Base-by-base conservation (phyloP, 768 basidiomycete species). In the Russula compacta region DNA sequence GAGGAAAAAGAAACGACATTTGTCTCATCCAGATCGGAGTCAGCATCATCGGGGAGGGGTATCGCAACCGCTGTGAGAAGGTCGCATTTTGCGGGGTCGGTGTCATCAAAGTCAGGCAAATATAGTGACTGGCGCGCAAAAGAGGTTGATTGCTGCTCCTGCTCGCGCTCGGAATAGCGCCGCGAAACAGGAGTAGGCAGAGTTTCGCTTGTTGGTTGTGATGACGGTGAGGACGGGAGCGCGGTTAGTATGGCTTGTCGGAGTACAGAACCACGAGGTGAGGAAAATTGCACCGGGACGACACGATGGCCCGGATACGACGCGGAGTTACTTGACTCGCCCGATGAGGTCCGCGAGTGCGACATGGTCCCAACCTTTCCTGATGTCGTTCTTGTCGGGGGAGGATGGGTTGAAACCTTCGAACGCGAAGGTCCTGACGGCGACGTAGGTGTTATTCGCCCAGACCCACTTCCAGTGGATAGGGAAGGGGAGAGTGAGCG, bases 1-100 rank as follows among this genome's bases (percentile, higher is more conserved):
- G 83, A 75, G 1, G 89, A 87, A 67, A 92, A 89, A 5, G 88
- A 87, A 72, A 88, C 77, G 17, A 83, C 73, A 65, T 89, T 84
- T 29, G 84, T 80, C 19, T 74, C 73, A 24, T 79, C 76, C 68
- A 76, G 77, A 40, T 88, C 89, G 0, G 84, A 87, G 67, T 89
- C 88, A 64, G 79, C 83, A 66, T 85, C 75, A 64, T 83, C 85
- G 2, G 89, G 89, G 19, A 89, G 78, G n/a, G 89, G 90, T 42
- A 89, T 84, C 29, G 77, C 76, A 59, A 85, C 82, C 1, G 89
- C 87, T 48, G 86, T 75, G 42, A 92, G 79, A 4, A 91, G 74
- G 32, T 85, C 83, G 46, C 35, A 47, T 38, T 47, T 36, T 21
- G 47, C 49, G 21, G 38, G 43, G n/a, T 60, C 51, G 44, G 86